Conservation (phyloP, 192 early-diverging fungal species). For the Jimgerdemannia flammicorona region DNA sequence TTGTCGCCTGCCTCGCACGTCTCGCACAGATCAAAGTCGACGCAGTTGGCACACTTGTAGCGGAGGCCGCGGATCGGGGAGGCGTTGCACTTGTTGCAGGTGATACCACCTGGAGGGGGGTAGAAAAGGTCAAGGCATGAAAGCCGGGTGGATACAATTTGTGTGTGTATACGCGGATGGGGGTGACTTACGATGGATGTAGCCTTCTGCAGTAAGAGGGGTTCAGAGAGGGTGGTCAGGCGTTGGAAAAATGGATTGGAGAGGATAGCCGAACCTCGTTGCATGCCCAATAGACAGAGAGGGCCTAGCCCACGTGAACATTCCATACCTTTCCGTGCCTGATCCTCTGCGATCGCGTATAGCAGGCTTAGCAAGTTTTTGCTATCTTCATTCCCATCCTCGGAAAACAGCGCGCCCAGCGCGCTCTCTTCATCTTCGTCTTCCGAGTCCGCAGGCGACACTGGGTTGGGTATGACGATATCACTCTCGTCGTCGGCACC, state of each 20-base stretch:
- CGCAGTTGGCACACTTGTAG: slow-evolving; percentile 93
- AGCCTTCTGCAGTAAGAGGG: slow-evolving; percentile 35
- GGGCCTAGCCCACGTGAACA: no score
- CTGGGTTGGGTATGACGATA: slow-evolving; percentile 5
- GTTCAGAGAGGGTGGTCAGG: background rate
- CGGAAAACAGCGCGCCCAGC: slow-evolving; percentile 35
- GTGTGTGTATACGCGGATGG: slow-evolving; percentile 38
- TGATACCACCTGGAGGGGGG: slow-evolving; percentile 62
- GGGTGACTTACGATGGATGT: slow-evolving; percentile 48
- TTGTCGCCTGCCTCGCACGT: slow-evolving; percentile 79
- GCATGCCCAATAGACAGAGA: no score
- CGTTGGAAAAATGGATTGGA: background rate
- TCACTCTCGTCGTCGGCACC: slow-evolving; percentile 24
- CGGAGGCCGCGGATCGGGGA: slow-evolving; percentile 87
- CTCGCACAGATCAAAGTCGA: slow-evolving; percentile 91
- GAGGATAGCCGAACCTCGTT: background rate
- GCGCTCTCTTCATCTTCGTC: slow-evolving; percentile 43
- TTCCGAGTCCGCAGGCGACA: slow-evolving; percentile 3
- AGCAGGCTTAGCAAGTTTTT: slow-evolving; percentile 73
- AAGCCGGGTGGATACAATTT: background rate
- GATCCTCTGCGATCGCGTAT: slow-evolving; percentile 84
- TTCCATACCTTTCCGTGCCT: slow-evolving; percentile 70
- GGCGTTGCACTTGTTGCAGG: slow-evolving; percentile 86
- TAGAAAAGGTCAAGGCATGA: background rate
- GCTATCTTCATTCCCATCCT: slow-evolving; percentile 50